Evolutionary conservation across 495 filamentous ascomycete species (phyloP).

Genomic region (Annulohypoxylon stygium): DNA sequence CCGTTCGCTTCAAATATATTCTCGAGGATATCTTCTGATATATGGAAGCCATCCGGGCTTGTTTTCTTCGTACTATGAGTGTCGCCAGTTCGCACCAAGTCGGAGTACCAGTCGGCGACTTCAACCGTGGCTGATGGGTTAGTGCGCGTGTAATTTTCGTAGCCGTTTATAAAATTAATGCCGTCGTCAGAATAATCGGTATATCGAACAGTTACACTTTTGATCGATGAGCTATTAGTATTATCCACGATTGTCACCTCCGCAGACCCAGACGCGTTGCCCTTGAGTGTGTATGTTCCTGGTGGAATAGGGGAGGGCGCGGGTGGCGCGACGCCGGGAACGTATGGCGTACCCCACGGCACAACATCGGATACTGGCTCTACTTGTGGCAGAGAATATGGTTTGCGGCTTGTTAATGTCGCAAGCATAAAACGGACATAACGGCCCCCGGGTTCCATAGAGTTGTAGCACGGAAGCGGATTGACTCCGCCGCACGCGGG

Average conservation of each 20-base stretch:
- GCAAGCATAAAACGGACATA: conserved; percentile 41
- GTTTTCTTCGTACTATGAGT: conserved; percentile 14
- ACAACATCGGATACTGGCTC: conserved; percentile 32
- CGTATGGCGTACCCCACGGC: conserved; percentile 45
- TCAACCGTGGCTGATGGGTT: conserved; percentile 9
- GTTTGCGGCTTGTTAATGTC: conserved; percentile 36
- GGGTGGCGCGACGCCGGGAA: conserved; percentile 35
- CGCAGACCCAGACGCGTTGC: conserved; percentile 32
- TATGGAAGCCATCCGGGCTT: conserved; percentile 43
- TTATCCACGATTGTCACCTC: conserved; percentile 13
- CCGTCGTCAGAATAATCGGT: conserved; percentile 44
- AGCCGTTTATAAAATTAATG: conserved; percentile 32
- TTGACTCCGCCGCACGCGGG: conserved; percentile 42
- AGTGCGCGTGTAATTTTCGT: conserved; percentile 37
- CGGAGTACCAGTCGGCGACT: background rate
- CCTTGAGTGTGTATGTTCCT: conserved; percentile 34
- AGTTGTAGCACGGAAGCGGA: conserved; percentile 41
- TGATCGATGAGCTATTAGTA: conserved; percentile 7
- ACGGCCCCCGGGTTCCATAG: conserved; percentile 36
- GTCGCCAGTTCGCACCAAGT: background rate
- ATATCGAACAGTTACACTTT: conserved; percentile 34
- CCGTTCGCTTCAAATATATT: conserved; percentile 42
- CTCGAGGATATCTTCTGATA: conserved; percentile 26
- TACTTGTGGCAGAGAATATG: conserved; percentile 5
- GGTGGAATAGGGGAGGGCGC: background rate